Conservation (phyloP, 1,139 yeast genomes). For the Chernovozyma aurita region DNA sequence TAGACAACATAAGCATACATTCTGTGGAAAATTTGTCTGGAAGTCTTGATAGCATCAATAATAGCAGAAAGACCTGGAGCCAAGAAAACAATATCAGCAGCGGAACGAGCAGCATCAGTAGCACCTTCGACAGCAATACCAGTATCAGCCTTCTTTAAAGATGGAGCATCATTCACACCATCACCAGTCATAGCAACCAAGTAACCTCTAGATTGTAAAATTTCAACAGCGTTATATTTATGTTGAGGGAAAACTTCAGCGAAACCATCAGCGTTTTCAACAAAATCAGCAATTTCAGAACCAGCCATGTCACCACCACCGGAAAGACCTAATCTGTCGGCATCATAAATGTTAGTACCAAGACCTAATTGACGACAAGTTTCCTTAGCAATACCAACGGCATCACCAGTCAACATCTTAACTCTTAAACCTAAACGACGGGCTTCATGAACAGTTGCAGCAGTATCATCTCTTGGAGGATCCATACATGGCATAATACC, state of each 20-base stretch:
- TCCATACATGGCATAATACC: slow-evolving; percentile 99
- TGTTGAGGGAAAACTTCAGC: slow-evolving; percentile 98
- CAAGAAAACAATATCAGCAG: slow-evolving; percentile 93
- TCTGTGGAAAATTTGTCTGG: slow-evolving; percentile 97
- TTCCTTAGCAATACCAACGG: slow-evolving; percentile 98
- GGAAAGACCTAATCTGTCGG: slow-evolving; percentile 94
- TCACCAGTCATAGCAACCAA: slow-evolving; percentile 98
- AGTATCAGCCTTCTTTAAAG: slow-evolving; percentile 93
- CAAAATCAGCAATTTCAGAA: slow-evolving; percentile 92
- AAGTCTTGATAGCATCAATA: slow-evolving; percentile 89
- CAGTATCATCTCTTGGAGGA: slow-evolving; percentile 98
- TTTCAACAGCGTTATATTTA: slow-evolving; percentile 88
- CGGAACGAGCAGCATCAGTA: slow-evolving; percentile 93
- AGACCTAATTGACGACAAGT: slow-evolving; percentile 97
- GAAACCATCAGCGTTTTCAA: slow-evolving; percentile 95
- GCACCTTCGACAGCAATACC: slow-evolving; percentile 98
- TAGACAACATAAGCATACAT: slow-evolving; percentile 94
- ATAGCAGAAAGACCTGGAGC: slow-evolving; percentile 96
- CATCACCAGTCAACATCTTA: slow-evolving; percentile 98
- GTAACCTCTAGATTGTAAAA: slow-evolving; percentile 87
- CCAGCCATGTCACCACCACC: slow-evolving; percentile 97
- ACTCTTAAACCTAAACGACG: slow-evolving; percentile 90
- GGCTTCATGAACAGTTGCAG: slow-evolving; percentile 92
- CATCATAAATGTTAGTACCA: slow-evolving; percentile 96
- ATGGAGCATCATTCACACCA: slow-evolving; percentile 97